Evolutionary conservation across 805 yeast genomes (phyloP), one percentile per base, ranked within the genome.

Genomic region (Candida morakotiae): DNA sequence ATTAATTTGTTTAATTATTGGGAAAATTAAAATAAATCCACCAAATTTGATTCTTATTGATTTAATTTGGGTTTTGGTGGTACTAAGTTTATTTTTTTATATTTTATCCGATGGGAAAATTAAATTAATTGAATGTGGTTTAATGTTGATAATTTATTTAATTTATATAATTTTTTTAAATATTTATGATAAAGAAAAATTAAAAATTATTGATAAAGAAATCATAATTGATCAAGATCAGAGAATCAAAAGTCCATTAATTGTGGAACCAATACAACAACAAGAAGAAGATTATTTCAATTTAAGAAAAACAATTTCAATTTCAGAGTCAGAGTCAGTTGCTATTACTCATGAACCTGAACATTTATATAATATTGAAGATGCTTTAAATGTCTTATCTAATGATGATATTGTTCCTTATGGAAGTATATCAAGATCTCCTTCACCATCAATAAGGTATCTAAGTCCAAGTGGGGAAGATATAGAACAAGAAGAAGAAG

Each of bases 31-130:
- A n/a, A 46, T 62, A 2, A 35, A 23, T 5, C 41, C 50, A 31
- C 47, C 44, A 25, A 46, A 43, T 19, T 35, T 45, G 10, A 30
- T 61, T 7, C 8, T 57, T 9, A 36, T 51, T 18, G 67, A 63
- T 31, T 52, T 64, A 32, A 32, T 47, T 4, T 61, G 62, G 56
- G 56, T 63, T 4, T 40, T 59, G 11, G 40, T 45, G n/a, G 52
- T 55, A 18, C 39, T 63, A 4, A 29, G 51, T 6, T 33, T 58
- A 11, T 55, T 66, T 33, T 48, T 52, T 37, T 45, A 45, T 27
- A 54, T 64, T 10, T 36, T 65, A 14, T 48, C 56, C 9, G 71
- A 66, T 44, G 65, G 65, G 17, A 48, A 49, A 29, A 53, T 66
- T 15, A 64, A 68, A 9, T 15, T 48, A 9, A 8, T 42, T 1